Percentiles rank a stretch among this genome's conserved stretches.
These are phyloP conservation scores for Penicillium samsonianum DNA, from an alignment of 495 filamentous ascomycete species.

Conservation along the genomic window DNA sequence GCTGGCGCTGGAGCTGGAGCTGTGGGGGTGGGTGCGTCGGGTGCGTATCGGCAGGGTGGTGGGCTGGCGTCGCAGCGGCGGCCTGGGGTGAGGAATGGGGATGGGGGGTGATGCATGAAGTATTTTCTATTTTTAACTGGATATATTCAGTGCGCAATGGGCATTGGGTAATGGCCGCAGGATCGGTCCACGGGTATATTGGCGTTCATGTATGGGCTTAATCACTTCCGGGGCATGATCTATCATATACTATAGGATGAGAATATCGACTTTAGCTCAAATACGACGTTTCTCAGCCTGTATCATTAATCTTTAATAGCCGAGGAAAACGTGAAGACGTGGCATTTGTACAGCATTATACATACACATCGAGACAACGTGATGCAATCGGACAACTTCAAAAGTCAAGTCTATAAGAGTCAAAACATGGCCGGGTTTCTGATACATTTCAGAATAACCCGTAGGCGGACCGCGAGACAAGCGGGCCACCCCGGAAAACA, in stretches of 20 bases:
- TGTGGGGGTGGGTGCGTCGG: neutral
- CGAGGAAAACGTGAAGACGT: neutral
- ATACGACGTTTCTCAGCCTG: neutral
- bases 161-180: neutral
- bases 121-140: neutral
- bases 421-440: neutral
- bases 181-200: neutral
- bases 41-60: slow-evolving; percentile 1
- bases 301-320: neutral
- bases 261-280: neutral
- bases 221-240: neutral
- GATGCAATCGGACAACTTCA: neutral
- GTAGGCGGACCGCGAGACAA: neutral
- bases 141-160: neutral
- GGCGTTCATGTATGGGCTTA: neutral
- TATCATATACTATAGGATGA: neutral
- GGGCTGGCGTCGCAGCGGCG: neutral
- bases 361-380: slow-evolving; percentile 3
- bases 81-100: neutral
- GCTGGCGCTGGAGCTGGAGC: neutral
- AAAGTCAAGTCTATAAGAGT: neutral
- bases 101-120: neutral
- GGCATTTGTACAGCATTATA: slow-evolving; percentile 6
- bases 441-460: neutral
- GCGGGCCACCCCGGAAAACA: neutral